Base-by-base conservation (phyloP, 1,284 basidiomycete genomes). In the Pseudozyma hubeiensis region DNA sequence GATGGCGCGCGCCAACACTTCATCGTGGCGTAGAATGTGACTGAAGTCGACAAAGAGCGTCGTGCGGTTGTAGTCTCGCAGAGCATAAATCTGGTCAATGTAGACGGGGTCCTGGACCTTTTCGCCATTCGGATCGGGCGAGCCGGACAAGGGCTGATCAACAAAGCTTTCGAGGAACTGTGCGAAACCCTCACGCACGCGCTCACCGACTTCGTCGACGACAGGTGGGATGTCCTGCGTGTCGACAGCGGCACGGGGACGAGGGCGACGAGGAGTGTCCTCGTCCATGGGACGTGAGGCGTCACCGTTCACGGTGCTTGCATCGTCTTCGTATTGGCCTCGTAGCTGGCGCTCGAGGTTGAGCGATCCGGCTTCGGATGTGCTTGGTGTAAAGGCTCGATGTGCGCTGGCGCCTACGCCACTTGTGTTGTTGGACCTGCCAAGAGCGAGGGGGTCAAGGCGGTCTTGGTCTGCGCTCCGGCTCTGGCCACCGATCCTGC, bases 31-130 rank as follows among this genome's bases (percentile, higher is more conserved):
- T 24, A 97, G 88, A 24, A 99, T 88, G 84, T 99, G 95, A 13
- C 90, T 89, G 74, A 92, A 98, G 87, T 98, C 95, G 85, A 99
- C 92, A 81, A 97, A 99, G 78, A 99, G 90, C 0, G 96, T 99
- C 2, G 93, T 93, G 54, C 96, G 88, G 82, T 94, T 91, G 84
- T 92, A 94, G 84, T 96, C 92, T 67, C 92, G 91, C 92, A 99
- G 93, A 37, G 90, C 91, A 82, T 92, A 91, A 79, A 99, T 92
- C 86, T 97, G 94, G 64, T 93, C 91, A 74, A 98, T 88, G 84
- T 98, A 97, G 71, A 91, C 87, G 52, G 90, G 87, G 33, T 77
- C 62, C 37, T 73, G 70, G 24, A 69, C 80, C 91, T 69, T 68
- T 41, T 83, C 78, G 14, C 81, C 77, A 50, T 83, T 70, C 52